phyloP scores from a whole-genome alignment of 192 early-diverging fungal genomes.

The Gigaspora rosea region DNA sequence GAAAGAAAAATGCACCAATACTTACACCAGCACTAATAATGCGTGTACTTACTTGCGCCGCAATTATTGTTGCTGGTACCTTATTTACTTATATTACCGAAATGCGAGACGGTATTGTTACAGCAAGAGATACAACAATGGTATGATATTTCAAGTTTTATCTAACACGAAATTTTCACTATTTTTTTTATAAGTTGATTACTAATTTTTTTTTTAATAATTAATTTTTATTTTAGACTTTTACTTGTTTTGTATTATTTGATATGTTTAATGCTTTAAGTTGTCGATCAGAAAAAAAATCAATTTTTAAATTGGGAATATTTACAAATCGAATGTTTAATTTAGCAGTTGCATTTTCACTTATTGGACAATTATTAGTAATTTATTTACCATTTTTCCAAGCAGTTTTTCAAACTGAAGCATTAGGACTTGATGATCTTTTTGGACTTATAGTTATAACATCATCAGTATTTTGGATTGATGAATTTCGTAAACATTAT shows the following conservation, averaged over 20 bases:
- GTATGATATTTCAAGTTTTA: conserved; percentile 44
- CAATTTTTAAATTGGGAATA: conserved; percentile 65
- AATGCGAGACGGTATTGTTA: conserved; percentile 71
- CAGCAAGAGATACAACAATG: conserved; percentile 86
- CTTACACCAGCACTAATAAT: conserved; percentile 70
- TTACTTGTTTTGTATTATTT: conserved; percentile 95
- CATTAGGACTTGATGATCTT: conserved; percentile 72
- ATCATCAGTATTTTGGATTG: conserved; percentile 80
- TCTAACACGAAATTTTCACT: too few species aligned
- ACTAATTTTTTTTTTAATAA: not conserved
- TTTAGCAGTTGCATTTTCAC: conserved; percentile 74
- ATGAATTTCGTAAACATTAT: conserved; percentile 76
- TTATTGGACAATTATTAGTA: conserved; percentile 81
- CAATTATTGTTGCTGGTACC: conserved; percentile 82
- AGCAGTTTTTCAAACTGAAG: conserved; percentile 89
- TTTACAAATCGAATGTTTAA: conserved; percentile 91
- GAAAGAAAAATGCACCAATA: conserved; percentile 83
- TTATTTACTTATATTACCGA: conserved; percentile 78
- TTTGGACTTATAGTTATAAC: conserved; percentile 67
- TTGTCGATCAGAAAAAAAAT: too few species aligned
- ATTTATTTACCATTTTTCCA: too few species aligned
- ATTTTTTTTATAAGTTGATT: not conserved
- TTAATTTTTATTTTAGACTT: conserved; percentile 67
- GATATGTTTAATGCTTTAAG: conserved; percentile 94
- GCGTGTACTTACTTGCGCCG: conserved; percentile 79